Evolutionary conservation across 1,284 basidiomycete species (phyloP).

Genomic region (Uromyces viciae-fabae): DNA sequence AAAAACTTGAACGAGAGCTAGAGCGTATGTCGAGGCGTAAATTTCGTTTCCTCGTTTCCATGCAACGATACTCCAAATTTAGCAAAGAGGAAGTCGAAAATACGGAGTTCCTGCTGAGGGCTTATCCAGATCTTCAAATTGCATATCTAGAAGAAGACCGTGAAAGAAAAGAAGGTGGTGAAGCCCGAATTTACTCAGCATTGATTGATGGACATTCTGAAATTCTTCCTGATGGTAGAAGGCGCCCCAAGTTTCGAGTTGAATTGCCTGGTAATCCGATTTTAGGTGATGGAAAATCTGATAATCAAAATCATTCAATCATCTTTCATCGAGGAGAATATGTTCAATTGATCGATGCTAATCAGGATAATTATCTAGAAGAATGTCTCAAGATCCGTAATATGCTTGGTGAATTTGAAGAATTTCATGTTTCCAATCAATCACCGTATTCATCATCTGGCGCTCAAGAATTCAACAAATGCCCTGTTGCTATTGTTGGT

Average conservation of each 20-base stretch:
- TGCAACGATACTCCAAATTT: slow-evolving; percentile 99
- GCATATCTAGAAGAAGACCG: slow-evolving; percentile 97
- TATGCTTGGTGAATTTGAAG: slow-evolving; percentile 96
- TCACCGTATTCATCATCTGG: slow-evolving; percentile 84
- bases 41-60: slow-evolving; percentile 99
- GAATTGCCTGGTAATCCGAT: slow-evolving; percentile 98
- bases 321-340: slow-evolving; percentile 99
- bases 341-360: slow-evolving; percentile 96
- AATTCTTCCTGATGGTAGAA: slow-evolving; percentile 79
- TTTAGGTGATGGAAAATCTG: slow-evolving; percentile 96
- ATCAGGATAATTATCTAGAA: slow-evolving; percentile 99
- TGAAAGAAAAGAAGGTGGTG: slow-evolving; percentile 82
- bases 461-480: slow-evolving; percentile 64
- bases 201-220: slow-evolving; percentile 98
- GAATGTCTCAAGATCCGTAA: slow-evolving; percentile 99
- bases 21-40: slow-evolving; percentile 96
- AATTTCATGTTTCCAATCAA: slow-evolving; percentile 77
- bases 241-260: slow-evolving; percentile 95
- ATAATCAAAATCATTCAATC: slow-evolving; percentile 99
- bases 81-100: slow-evolving; percentile 99
- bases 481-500: slow-evolving; percentile 94
- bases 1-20: slow-evolving; percentile 90
- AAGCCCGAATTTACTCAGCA: slow-evolving; percentile 89
- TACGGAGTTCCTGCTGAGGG: slow-evolving; percentile 93
- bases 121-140: slow-evolving; percentile 98